Base-by-base conservation (phyloP, 2,329 filamentous ascomycete species). In the Colletotrichum somersetense region DNA sequence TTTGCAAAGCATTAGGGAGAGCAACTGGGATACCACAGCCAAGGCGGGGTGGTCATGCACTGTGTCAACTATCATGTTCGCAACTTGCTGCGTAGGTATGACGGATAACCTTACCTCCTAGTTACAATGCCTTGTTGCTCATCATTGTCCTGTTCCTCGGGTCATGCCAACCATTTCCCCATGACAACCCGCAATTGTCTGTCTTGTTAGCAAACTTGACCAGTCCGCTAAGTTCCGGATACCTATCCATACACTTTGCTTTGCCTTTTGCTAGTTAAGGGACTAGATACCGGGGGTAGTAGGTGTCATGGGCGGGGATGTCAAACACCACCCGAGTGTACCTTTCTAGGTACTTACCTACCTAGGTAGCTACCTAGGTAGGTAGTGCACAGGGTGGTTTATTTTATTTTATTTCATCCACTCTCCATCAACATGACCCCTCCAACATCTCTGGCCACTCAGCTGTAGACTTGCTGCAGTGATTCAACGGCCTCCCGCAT, bases 401-500 rank as follows among this genome's bases (percentile, higher is more conserved):
- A 3, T 40, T 11, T 40, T 40, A 12, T 40, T 12, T 40, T 3
- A 11, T 12, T 40, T 14, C 38, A 40, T 11, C 10, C 12, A 12
- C 38, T 40, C 7, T 20, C 10, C 7, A 44, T 18, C 44, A 30
- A 30, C 30, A 2, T 30, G 30, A 30, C 30, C 30, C 30, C 30
- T 30, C 30, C 30, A 30, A 46, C 46, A 46, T 62, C 42, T 26
- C 46, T 23, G 4, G n/a, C 46, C n/a, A 62, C n/a, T 10, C 30
- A 48, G 44, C 57, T 26, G 26, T 46, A 35, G 55, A 30, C 40
- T 20, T 30, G 30, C 59, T 48, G 48, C 56, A 62, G 33, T 35
- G 61, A 59, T 46, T 66, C 18, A 57, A 61, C 59, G 66, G 65
- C 69, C 58, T 72, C 69, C 69, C 10, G 53, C 65, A 55, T 69